Base-by-base conservation (phyloP, 805 yeast genomes). In the Candida peoriensis region DNA sequence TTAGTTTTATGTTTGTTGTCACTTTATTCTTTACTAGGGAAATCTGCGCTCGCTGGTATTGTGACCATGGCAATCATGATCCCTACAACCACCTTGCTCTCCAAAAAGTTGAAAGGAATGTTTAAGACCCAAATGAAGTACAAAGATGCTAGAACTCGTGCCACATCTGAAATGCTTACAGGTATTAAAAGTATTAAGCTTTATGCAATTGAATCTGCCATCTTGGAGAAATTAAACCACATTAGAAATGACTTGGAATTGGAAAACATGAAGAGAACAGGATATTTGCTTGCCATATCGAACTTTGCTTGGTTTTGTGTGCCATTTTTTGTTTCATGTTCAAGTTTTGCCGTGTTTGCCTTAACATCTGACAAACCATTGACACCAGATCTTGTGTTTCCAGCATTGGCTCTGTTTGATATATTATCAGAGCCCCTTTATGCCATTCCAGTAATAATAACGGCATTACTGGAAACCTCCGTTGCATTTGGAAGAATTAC, bases 131-230 rank as follows among this genome's bases (percentile, higher is more conserved):
- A 77, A 46, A 78, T 81, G 88, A 65, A 64, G 34, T 64, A 66
- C 37, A 80, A 77, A 42, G 88, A 81, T 52, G 57, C 58, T 16
- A 66, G 89, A 59, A 72, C 80, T 3, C 67, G 72, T 13, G 58
- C 70, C 15, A 73, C 76, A n/a, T 66, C 73, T 13, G 89, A 81
- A 46, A 63, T 81, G 10, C 53, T 81, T 32, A 64, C 67, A 24
- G 68, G 78, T 20, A 75, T 80, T 32, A 81, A 79, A 48, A 69
- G 78, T 34, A 74, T 81, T 44, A 81, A 81, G 47, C 57, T 81
- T 19, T 81, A 78, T 47, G 76, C 83, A 0, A 80, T 85, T 82
- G 89, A 81, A 51, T 58, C 61, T 22, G 81, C 86, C 18, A 76
- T 79, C 77, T 47, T 76, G 24, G 59, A 63, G 15, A 72, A 70